Evolutionary conservation across 2,329 filamentous ascomycete genomes (phyloP).

Genomic region (Phyllosticta citribraziliensis): DNA sequence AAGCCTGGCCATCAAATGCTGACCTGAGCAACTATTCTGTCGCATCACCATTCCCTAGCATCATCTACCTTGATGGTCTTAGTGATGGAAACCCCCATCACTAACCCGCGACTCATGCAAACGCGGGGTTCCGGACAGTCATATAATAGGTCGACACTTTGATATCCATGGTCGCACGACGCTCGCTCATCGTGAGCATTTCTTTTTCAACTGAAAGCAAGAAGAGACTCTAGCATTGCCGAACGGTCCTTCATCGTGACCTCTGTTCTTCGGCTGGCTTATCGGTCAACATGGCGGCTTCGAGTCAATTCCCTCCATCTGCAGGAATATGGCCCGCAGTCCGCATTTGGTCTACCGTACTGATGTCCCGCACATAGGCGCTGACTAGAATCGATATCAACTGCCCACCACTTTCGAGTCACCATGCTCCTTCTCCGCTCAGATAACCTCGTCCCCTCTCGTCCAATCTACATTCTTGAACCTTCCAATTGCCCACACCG

Average conservation of each 20-base stretch:
- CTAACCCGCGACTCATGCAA: not conserved
- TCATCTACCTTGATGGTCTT: not conserved
- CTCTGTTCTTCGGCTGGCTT: not conserved
- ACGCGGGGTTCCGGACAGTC: not conserved
- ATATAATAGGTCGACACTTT: not conserved
- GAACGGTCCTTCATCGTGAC: not conserved
- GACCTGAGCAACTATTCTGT: not conserved
- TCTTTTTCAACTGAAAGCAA: not conserved
- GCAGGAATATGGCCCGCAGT: not conserved
- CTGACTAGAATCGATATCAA: not conserved
- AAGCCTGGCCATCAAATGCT: not conserved
- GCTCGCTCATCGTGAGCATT: not conserved
- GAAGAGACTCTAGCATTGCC: not conserved
- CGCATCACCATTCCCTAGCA: not conserved
- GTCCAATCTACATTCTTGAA: not conserved
- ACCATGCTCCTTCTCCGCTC: not conserved
- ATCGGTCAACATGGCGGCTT: not conserved
- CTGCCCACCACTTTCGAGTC: not conserved
- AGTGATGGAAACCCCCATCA: not conserved
- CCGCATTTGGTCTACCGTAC: not conserved
- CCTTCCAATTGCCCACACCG: not conserved
- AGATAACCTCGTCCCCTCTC: not conserved
- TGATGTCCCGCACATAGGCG: not conserved
- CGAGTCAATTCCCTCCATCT: not conserved
- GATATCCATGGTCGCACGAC: not conserved